Conservation (phyloP, 176 grass and related monocot genomes). For the Chrysopogon serrulatus region DNA sequence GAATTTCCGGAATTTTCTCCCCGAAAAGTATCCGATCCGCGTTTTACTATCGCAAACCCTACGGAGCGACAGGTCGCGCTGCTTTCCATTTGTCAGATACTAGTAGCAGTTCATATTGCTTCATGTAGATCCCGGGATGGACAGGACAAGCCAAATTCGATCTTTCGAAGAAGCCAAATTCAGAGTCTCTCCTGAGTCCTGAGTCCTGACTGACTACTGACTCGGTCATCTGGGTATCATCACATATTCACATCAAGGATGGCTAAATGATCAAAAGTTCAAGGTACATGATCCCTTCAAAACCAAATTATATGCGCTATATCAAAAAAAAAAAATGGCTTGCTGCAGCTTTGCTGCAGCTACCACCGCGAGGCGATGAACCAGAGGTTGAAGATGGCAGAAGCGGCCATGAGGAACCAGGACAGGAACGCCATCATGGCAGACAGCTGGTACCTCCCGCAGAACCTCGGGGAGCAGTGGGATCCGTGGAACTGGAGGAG, state of each 20-base stretch:
- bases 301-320: not conserved
- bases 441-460: constrained; percentile 72
- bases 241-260: not conserved
- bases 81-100: not conserved
- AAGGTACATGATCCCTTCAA: not conserved
- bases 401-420: constrained; percentile 74
- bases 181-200: too few species aligned
- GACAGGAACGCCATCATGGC: constrained; percentile 82
- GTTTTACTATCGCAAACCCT: too few species aligned
- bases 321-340: not conserved
- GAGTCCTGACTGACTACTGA: not conserved
- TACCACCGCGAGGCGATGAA: constrained; percentile 50
- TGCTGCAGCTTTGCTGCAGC: not conserved
- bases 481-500: constrained; percentile 47
- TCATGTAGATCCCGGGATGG: not conserved
- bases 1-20: not conserved
- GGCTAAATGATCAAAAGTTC: not conserved
- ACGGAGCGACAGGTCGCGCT: too few species aligned
- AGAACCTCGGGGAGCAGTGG: constrained; percentile 59
- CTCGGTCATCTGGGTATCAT: not conserved
- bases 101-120: not conserved
- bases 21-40: not conserved
- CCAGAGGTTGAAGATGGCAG: constrained; percentile 85
- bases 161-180: too few species aligned
- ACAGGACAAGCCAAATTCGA: too few species aligned